Evolutionary conservation across 176 grass and related monocot genomes (phyloP), one percentile per base, ranked within the genome.

Genomic region (Coix lacrymajobi): DNA sequence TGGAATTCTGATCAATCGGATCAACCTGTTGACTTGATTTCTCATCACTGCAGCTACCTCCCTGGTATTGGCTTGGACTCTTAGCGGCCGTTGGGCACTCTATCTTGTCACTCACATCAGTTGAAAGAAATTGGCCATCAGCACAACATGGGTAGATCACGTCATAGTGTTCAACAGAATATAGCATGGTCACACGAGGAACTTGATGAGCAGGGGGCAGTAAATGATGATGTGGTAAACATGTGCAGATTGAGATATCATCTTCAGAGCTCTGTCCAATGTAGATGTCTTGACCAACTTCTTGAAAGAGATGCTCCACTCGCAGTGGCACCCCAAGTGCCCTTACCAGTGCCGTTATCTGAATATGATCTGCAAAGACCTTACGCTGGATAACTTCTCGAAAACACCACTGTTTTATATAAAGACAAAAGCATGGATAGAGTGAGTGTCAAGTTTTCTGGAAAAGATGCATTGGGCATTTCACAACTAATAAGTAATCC

Each of bases 401-500:
- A 30, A 11, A 8, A 38, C 85, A 87, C 79, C 79, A 77, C 85
- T 87, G 79, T 69, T 87, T 29, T 39, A 26, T 12, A 60, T 10
- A 77, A 40, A 76, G 34, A 20, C 46, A 68, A 9, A 62, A 17
- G 62, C 25, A 1, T 7, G 22, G 16, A 25, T 62, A 67, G 24
- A 31, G 28, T 68, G 30, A 52, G 33, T 62, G 62, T 46, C 37
- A 81, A 34, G 34, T 68, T 33, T n/a, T 68, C 63, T 77, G 11
- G 19, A 85, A 76, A 6, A 37, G 16, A 58, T 84, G 71, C 71
- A 84, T 25, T 58, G 11, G 51, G 28, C 63, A 17, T 38, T 82
- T 62, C 79, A 61, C 8, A 58, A 87, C 64, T 11, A n/a, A n/a
- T n/a, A 70, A 31, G 26, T 73, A 44, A 36, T 61, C 54, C 17